phyloP scores from a whole-genome alignment of 2,329 filamentous ascomycete genomes.

The Ceratocystis harringtonii region DNA sequence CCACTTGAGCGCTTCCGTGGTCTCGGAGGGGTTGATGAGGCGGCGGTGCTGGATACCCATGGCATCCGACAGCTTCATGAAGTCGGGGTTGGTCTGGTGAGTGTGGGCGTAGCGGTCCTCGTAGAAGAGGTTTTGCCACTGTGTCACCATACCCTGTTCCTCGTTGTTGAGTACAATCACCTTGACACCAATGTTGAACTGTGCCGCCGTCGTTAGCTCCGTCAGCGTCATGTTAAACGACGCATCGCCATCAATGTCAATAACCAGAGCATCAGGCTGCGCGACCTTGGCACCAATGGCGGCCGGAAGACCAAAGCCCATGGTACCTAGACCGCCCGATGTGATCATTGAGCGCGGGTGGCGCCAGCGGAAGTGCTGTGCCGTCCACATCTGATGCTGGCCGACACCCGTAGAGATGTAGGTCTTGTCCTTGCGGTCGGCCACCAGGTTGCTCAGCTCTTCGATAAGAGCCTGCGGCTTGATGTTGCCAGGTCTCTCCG shows the following conservation, averaged over 20 bases:
- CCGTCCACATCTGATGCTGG: slow-evolving; percentile 97
- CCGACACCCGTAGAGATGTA: slow-evolving; percentile 90
- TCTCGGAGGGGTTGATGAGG: slow-evolving; percentile 58
- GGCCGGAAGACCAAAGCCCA: slow-evolving; percentile 89
- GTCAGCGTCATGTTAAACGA: slow-evolving; percentile 98
- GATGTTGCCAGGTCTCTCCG: slow-evolving; percentile 62
- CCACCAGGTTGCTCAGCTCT: slow-evolving; percentile 73
- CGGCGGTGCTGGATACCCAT: slow-evolving; percentile 73
- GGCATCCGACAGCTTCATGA: slow-evolving; percentile 79
- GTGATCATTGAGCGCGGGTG: slow-evolving; percentile 89
- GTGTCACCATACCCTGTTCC: slow-evolving; percentile 91
- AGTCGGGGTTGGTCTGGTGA: slow-evolving; percentile 80
- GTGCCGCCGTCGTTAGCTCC: slow-evolving; percentile 78
- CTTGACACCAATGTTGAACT: slow-evolving; percentile 96
- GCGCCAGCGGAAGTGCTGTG: slow-evolving; percentile 92
- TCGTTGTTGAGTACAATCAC: slow-evolving; percentile 92
- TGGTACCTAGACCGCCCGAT: slow-evolving; percentile 71
- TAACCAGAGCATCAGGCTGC: slow-evolving; percentile 62
- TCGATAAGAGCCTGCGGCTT: slow-evolving; percentile 91
- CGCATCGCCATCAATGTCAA: slow-evolving; percentile 96
- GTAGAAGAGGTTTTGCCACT: slow-evolving; percentile 93
- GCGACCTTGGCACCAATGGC: slow-evolving; percentile 89
- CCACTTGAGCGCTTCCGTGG: slow-evolving; percentile 69
- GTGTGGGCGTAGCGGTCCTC: slow-evolving; percentile 78
- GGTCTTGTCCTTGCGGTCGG: slow-evolving; percentile 63